A percentile compares a stretch with the other conserved stretches of the same genome.
Conservation (phyloP, 768 basidiomycete genomes). For the Phylloporus scabripes region DNA sequence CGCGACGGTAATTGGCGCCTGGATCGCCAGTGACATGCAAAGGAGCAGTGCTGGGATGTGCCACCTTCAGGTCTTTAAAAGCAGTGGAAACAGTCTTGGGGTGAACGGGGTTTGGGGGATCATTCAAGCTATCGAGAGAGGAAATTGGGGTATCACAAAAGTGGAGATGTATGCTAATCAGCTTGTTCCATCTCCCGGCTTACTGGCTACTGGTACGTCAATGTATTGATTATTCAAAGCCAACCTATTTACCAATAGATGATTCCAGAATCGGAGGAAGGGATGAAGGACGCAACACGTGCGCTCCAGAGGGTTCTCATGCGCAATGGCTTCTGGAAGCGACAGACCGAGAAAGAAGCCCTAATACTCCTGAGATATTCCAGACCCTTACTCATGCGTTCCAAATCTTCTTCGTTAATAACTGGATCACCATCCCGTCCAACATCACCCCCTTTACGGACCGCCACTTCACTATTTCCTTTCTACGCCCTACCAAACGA, state of each 20-base stretch:
- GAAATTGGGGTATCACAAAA: constrained; percentile 46
- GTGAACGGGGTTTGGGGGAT: constrained; percentile 42
- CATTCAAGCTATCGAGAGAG: constrained; percentile 39
- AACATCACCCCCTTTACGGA: constrained; percentile 12
- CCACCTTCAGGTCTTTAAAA: constrained; percentile 43
- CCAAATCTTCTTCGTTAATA: constrained; percentile 9
- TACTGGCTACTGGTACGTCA: constrained; percentile 7
- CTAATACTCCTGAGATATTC: constrained; percentile 45
- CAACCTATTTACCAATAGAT: constrained; percentile 5
- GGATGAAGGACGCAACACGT: constrained; percentile 33
- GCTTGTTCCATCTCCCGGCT: constrained; percentile 10
- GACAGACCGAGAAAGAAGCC: constrained; percentile 44
- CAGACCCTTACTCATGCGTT: constrained; percentile 41
- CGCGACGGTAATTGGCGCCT: constrained; percentile 41
- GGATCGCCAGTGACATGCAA: constrained; percentile 38
- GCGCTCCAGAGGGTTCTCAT: constrained; percentile 35
- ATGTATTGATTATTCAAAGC: constrained; percentile 13
- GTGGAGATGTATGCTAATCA: constrained; percentile 50
- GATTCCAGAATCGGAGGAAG: constrained; percentile 16
- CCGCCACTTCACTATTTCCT: constrained; percentile 25
- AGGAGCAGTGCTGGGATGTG: constrained; percentile 26
- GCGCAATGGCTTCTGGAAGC: constrained; percentile 47
- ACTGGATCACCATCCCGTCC: constrained; percentile 12
- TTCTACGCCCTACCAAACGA: constrained; percentile 50
- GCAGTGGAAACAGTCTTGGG: constrained; percentile 56